Base-by-base conservation (phyloP, 306 rosid species). In the Ammopiptanthus mongolicus region DNA sequence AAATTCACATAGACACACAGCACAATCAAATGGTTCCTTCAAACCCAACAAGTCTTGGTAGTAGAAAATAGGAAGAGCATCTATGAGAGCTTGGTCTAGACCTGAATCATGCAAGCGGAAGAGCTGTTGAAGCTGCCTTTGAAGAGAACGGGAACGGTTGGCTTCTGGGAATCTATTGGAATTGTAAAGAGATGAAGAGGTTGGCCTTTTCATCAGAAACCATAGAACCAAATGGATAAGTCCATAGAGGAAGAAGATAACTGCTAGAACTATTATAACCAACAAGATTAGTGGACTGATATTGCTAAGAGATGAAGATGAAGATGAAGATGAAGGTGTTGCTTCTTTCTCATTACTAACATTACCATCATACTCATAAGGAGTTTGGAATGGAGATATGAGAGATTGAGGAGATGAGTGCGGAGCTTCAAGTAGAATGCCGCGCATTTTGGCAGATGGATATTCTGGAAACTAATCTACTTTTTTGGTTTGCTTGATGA, bases 101-200 rank as follows among this genome's bases (percentile, higher is more conserved):
- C 98, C 98, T 0, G 90, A 88, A 50, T 91, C 98, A 1, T 91
- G 98, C 42, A 90, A 69, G 8, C 86, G 86, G 37, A 94, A 94
- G 69, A 94, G 89, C 42, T 94, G 95, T 10, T 90, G 93, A 71
- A 94, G 97, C 87, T 94, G 98, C 31, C 98, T 90, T 37, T 85
- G 97, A 77, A 89, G 84, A 46, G 81, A 65, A 3, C 71, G 80
- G 11, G 92, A 79, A 47, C 80, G 82, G 6, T 83, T 73, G 71
- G 80, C 22, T 76, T 88, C 94, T 36, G 48, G 75, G 76, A 68
- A 83, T 73, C 91, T 68, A 61, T 80, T 89, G 71, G 98, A 86
- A 15, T 82, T 86, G 34, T 69, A 86, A 33, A 78, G 73, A 19
- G 84, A 69, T 5, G 91, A 75, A 9, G 93, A 80, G 39, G 92